These are phyloP conservation scores for Candida chauliodis DNA, from an alignment of 805 yeast species.

Conservation along the genomic window DNA sequence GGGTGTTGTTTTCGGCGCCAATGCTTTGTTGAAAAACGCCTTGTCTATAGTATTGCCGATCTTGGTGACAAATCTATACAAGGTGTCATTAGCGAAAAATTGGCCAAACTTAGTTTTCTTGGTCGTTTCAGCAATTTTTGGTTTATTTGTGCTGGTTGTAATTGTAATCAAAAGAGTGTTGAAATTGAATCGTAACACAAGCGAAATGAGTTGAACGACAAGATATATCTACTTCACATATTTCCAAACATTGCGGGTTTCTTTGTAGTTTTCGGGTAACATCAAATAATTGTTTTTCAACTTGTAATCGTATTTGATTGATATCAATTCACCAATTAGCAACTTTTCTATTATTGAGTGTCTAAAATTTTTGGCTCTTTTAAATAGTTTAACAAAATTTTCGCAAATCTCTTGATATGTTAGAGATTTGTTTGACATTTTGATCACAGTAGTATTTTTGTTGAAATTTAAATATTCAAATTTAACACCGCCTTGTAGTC, in stretches of 20 bases:
- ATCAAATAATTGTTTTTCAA: constrained; percentile 32
- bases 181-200: constrained; percentile 7
- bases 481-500: constrained; percentile 52
- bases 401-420: constrained; percentile 32
- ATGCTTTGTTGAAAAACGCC: constrained; percentile 51
- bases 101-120: constrained; percentile 22
- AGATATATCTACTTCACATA: constrained; percentile 5
- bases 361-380: constrained; percentile 26
- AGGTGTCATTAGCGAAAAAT: constrained; percentile 16
- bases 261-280: constrained; percentile 30
- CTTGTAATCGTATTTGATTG: constrained; percentile 21
- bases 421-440: constrained; percentile 35
- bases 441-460: constrained; percentile 21
- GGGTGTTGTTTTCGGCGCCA: constrained; percentile 17
- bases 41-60: constrained; percentile 48
- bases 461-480: constrained; percentile 21
- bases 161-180: constrained; percentile 9
- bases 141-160: constrained; percentile 6
- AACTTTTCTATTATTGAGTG: constrained; percentile 20
- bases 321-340: constrained; percentile 24
- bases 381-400: constrained; percentile 28
- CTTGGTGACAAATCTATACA: constrained; percentile 43
- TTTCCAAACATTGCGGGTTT: constrained; percentile 25
- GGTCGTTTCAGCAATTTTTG: constrained; percentile 11
- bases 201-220: constrained; percentile 4